Conservation (phyloP, 1,284 basidiomycete species). For the Trametes polyzona region DNA sequence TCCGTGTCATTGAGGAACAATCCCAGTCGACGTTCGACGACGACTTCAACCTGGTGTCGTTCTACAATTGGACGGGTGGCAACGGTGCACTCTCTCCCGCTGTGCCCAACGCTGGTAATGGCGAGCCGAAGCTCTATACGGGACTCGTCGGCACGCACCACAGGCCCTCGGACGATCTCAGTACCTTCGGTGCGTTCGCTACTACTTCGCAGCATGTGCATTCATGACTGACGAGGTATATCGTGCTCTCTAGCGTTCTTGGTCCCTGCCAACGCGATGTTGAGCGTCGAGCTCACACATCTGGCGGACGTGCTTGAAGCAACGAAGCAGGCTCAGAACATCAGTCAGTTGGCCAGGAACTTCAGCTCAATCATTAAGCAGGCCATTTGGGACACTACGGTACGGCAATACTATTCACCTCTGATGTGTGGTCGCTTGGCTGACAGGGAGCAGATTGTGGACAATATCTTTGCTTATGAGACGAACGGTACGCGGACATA, state of each 20-base stretch:
- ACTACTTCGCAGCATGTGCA: no score
- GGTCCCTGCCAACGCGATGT: slow-evolving; percentile 80
- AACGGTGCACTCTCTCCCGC: slow-evolving; percentile 63
- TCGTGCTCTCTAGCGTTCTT: no score
- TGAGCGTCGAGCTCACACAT: slow-evolving; percentile 70
- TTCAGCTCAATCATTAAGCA: slow-evolving; percentile 64
- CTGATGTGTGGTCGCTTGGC: not conserved
- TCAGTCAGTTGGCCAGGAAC: slow-evolving; percentile 56
- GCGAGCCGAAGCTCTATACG: slow-evolving; percentile 69
- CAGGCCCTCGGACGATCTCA: slow-evolving; percentile 76
- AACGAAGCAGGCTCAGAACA: slow-evolving; percentile 48
- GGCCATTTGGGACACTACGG: slow-evolving; percentile 68
- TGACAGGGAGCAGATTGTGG: slow-evolving; percentile 46
- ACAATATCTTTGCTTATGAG: slow-evolving; percentile 77
- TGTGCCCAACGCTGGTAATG: slow-evolving; percentile 68
- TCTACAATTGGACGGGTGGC: slow-evolving; percentile 80
- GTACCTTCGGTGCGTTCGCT: slow-evolving; percentile 55
- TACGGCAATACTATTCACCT: slow-evolving; percentile 33
- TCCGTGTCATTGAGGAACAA: slow-evolving; percentile 76
- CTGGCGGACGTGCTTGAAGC: slow-evolving; percentile 63
- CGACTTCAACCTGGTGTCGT: slow-evolving; percentile 72
- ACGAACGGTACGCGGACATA: slow-evolving; percentile 57
- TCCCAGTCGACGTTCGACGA: slow-evolving; percentile 72
- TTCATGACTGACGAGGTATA: no score
- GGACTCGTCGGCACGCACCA: slow-evolving; percentile 73